Conservation (phyloP, 345 rosid species). For the Nephelium lappaceum region DNA sequence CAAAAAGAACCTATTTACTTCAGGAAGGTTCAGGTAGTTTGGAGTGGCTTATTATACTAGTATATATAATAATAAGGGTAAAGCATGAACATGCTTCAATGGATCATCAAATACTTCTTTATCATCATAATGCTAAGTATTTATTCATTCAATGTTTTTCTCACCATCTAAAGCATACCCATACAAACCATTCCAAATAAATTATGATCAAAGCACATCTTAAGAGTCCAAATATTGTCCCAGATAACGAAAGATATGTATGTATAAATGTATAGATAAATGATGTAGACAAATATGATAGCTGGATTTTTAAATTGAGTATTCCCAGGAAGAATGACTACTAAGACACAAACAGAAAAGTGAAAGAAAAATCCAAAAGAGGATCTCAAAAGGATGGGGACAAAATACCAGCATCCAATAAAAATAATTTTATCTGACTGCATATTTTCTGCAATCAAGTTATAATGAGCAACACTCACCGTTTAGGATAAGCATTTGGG, state of each 20-base stretch:
- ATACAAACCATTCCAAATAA: background rate
- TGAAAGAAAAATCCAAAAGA: background rate
- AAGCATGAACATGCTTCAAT: background rate
- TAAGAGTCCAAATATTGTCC: background rate
- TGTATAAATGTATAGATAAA: background rate
- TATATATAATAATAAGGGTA: background rate
- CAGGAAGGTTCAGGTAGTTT: background rate
- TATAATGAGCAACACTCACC: conserved; percentile 41
- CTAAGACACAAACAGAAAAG: background rate
- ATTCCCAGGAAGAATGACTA: conserved; percentile 1
- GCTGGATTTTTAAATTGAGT: background rate
- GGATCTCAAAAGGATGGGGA: background rate
- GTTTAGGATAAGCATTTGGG: conserved; percentile 66
- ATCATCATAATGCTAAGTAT: background rate
- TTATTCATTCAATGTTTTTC: background rate
- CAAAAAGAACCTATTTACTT: background rate
- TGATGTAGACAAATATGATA: background rate
- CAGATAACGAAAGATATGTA: background rate
- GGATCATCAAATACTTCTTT: background rate
- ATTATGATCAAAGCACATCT: background rate
- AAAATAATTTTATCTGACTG: background rate
- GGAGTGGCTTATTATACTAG: background rate
- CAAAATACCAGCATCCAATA: background rate
- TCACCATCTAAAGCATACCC: background rate
- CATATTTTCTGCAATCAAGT: background rate